Evolutionary conservation across 1,284 basidiomycete species (phyloP), one percentile per base, ranked within the genome.

Genomic region (Pseudomicrostroma phylloplanum): DNA sequence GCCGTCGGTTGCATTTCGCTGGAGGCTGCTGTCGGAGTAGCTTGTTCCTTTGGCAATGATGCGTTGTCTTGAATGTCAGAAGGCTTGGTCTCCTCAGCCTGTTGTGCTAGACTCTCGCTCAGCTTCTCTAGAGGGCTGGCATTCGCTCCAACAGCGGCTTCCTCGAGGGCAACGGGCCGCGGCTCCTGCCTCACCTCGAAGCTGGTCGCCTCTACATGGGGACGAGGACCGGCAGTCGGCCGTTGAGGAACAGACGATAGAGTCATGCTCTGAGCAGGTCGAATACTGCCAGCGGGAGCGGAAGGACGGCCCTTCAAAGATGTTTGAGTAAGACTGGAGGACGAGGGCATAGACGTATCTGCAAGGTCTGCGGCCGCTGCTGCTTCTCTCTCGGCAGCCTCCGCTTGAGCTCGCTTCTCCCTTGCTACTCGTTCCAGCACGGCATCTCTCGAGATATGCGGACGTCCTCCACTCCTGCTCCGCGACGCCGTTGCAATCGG

Each of bases 401-500:
- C 68, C 26, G 59, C 60, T 25, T 67, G 66, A 42, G 62, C 56
- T 42, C 63, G 59, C 64, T 71, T 71, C 30, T 73, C 68, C 23
- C 51, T 56, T 0, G 72, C 73, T 3, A 77, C 71, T n/a, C 77
- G 70, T 61, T 69, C 65, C 19, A 76, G 69, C 23, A 79, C 71
- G 12, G 69, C 65, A 55, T 78, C 76, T 11, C 74, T 68, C 17
- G 77, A 73, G 56, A 79, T 79, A 59, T 76, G 73, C 11, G 77
- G 77, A 19, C 76, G 64, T 15, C 63, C 66, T 15, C 69, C 61
- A 4, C 60, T 6, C 62, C 60, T 17, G 6, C 59, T 61, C 39
- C 39, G 36, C 55, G 42, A 48, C 1, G 57, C 8, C 25, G 46
- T 40, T 17, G n/a, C 19, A 11, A 17, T 19, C 30, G 48, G 17